These are phyloP conservation scores for Phoma sp. DNA, from an alignment of 2,329 filamentous ascomycete species.

Conservation along the genomic window DNA sequence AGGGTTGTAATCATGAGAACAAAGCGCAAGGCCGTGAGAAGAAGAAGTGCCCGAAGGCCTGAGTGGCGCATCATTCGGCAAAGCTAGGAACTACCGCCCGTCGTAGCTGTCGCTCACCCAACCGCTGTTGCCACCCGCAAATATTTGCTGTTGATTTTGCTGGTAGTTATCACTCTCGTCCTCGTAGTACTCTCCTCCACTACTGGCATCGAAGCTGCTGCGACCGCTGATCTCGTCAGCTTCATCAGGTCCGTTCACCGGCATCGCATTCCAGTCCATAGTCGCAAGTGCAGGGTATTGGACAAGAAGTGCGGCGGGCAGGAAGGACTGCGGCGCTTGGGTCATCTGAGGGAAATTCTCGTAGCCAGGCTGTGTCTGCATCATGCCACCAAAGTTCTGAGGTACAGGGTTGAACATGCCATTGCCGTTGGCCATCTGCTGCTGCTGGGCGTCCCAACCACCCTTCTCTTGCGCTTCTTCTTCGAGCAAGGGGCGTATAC, in stretches of 20 bases:
- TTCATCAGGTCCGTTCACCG: slow-evolving; percentile 65
- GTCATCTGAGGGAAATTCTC: slow-evolving; percentile 43
- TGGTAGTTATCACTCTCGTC: slow-evolving; percentile 67
- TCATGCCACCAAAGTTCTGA: slow-evolving; percentile 43
- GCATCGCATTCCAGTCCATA: slow-evolving; percentile 83
- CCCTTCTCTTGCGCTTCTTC: slow-evolving; percentile 86
- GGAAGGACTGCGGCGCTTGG: slow-evolving; percentile 50
- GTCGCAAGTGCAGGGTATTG: slow-evolving; percentile 94
- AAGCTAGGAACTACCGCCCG: background rate
- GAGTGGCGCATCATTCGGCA: background rate
- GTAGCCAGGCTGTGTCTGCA: slow-evolving; percentile 45
- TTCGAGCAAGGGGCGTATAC: slow-evolving; percentile 95
- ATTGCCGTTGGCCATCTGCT: slow-evolving; percentile 66
- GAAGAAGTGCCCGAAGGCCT: background rate
- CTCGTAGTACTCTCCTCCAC: slow-evolving; percentile 71
- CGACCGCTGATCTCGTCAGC: slow-evolving; percentile 74
- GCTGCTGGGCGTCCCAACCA: slow-evolving; percentile 61
- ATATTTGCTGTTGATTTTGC: slow-evolving; percentile 36
- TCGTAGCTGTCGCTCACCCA: slow-evolving; percentile 46
- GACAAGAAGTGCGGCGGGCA: slow-evolving; percentile 87
- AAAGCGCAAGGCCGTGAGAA: slow-evolving; percentile 12
- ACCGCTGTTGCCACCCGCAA: slow-evolving; percentile 38
- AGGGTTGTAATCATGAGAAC: slow-evolving; percentile 3
- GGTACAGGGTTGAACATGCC: slow-evolving; percentile 45
- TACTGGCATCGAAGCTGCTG: slow-evolving; percentile 79